A percentile compares a stretch with the other conserved stretches of the same genome.
Conservation (phyloP, 2,329 filamentous ascomycete genomes). For the Aureobasidium leucospermi region DNA sequence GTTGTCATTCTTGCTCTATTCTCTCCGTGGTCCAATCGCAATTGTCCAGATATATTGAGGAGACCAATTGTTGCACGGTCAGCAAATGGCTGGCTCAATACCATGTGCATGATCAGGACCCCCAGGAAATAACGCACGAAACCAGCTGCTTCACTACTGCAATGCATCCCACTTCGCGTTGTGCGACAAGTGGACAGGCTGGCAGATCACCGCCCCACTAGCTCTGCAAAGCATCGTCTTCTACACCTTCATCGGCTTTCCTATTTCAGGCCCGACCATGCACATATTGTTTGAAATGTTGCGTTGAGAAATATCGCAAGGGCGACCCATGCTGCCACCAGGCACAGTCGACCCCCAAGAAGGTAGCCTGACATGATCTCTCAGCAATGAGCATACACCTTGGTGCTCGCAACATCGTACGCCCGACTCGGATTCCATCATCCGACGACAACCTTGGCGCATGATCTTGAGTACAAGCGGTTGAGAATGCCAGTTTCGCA, state of each 20-base stretch:
- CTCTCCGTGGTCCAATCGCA: neutral
- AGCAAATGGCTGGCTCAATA: neutral
- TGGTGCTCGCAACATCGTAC: neutral
- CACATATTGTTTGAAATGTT: neutral
- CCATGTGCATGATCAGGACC: slow-evolving; percentile 1
- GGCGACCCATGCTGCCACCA: neutral
- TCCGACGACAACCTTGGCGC: slow-evolving; percentile 4
- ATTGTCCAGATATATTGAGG: neutral
- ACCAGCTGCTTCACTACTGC: slow-evolving; percentile 1
- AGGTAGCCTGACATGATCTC: neutral
- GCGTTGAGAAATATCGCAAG: neutral
- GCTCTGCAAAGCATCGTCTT: neutral
- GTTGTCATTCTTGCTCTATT: neutral
- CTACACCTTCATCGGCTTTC: neutral
- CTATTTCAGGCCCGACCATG: neutral
- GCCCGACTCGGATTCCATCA: neutral
- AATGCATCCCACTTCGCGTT: slow-evolving; percentile 13
- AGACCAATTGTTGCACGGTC: neutral
- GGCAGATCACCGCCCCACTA: slow-evolving; percentile 9
- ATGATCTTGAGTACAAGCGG: slow-evolving; percentile 5
- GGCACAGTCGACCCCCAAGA: neutral
- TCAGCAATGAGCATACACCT: neutral
- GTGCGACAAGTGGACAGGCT: neutral
- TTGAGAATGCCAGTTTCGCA: neutral
- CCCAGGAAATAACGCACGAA: slow-evolving; percentile 5